Evolutionary conservation across 1,284 basidiomycete species (phyloP).

Genomic region (Stygiomarasmius scandens): DNA sequence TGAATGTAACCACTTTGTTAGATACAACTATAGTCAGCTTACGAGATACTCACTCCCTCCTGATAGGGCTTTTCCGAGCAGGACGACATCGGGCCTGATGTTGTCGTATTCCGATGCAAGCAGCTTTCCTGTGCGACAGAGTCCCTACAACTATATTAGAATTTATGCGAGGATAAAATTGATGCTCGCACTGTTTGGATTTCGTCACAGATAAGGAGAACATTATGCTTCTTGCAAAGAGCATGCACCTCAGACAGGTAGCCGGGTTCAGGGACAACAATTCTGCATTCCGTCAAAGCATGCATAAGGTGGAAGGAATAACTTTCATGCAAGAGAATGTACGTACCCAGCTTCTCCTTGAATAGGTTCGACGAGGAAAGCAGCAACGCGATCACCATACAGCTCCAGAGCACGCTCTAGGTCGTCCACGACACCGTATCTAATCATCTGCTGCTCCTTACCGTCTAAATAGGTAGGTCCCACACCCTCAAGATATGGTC

Average conservation of each 20-base stretch:
- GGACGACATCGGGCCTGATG: conserved; percentile 90
- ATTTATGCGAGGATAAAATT: not conserved
- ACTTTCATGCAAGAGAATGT: not conserved
- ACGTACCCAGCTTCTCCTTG: conserved; percentile 96
- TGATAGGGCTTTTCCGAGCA: conserved; percentile 95
- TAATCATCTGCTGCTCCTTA: conserved; percentile 59
- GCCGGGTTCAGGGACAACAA: conserved; percentile 56
- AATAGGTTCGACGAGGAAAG: conserved; percentile 96
- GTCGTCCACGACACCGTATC: conserved; percentile 84
- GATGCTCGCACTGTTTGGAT: conserved; percentile 80
- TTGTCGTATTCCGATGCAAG: conserved; percentile 88
- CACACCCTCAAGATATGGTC: conserved; percentile 86
- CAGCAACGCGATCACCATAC: conserved; percentile 86
- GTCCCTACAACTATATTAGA: conserved; percentile 50
- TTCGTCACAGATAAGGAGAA: conserved; percentile 95
- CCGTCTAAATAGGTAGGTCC: conserved; percentile 74
- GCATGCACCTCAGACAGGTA: conserved; percentile 81
- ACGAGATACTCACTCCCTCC: conserved; percentile 72
- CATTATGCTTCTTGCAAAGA: conserved; percentile 93
- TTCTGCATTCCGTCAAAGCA: conserved; percentile 2
- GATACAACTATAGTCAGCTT: conserved; percentile 4
- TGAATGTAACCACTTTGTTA: not conserved
- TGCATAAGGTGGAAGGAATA: not conserved
- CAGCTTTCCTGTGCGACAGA: conserved; percentile 86
- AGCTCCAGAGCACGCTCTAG: conserved; percentile 81